These are phyloP conservation scores for Colletotrichum lini DNA, from an alignment of 2,329 filamentous ascomycete genomes.

Conservation along the genomic window DNA sequence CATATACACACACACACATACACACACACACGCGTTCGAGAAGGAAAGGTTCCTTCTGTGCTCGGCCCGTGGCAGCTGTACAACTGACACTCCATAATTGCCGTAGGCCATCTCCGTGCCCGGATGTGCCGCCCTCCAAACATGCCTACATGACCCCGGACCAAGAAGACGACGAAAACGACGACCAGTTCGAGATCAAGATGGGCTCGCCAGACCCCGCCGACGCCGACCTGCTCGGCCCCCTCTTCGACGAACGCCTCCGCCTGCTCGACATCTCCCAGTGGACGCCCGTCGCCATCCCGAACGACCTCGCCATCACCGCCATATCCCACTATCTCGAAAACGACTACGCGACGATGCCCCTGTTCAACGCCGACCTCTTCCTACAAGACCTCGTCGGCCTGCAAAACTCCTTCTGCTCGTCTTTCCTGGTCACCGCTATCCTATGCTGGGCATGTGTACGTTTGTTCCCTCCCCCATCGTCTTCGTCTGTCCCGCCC, in stretches of 20 bases:
- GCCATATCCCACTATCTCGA: constrained; percentile 29
- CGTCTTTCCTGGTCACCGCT: constrained; percentile 17
- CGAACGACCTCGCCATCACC: constrained; percentile 16
- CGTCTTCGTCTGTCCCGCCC: fast-evolving
- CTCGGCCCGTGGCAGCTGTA: background rate
- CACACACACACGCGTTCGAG: background rate
- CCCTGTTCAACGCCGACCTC: constrained; percentile 25
- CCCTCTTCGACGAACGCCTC: constrained; percentile 25
- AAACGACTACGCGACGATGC: constrained; percentile 21
- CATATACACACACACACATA: too few species aligned
- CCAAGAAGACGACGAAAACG: constrained; percentile 15
- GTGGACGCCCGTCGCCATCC: constrained; percentile 27
- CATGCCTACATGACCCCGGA: background rate
- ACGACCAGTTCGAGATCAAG: background rate
- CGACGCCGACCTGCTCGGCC: background rate
- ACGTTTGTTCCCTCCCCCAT: background rate
- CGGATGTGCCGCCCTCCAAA: background rate
- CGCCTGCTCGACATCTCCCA: background rate
- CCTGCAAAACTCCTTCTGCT: constrained; percentile 7
- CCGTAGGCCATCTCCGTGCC: background rate
- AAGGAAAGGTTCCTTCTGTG: background rate
- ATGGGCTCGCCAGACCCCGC: background rate
- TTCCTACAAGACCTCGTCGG: constrained; percentile 15
- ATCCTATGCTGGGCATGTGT: constrained; percentile 27
- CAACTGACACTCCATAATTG: background rate